Conservation (phyloP, 805 yeast genomes). For the Ogataea nonfermentans region DNA sequence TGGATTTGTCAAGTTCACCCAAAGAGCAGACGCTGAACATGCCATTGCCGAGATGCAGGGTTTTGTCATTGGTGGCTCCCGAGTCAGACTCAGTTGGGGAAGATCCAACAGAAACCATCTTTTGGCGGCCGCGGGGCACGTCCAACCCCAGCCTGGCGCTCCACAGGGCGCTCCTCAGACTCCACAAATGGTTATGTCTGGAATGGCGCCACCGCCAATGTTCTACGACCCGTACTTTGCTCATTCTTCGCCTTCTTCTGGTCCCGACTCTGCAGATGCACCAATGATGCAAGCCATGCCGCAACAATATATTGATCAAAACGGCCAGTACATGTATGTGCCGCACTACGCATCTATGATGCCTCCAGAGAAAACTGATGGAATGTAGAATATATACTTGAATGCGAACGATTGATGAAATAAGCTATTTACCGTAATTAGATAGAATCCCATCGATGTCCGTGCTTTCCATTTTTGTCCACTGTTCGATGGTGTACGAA, state of each 20-base stretch:
- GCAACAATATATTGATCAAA: conserved; percentile 28
- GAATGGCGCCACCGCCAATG: conserved; percentile 32
- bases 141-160: conserved; percentile 21
- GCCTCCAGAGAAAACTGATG: conserved; percentile 9
- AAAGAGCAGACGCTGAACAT: conserved; percentile 69
- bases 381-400: background rate
- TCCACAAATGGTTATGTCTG: conserved; percentile 29
- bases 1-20: conserved; percentile 70
- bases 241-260: conserved; percentile 19
- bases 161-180: conserved; percentile 22
- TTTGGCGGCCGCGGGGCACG: conserved; percentile 20
- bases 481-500: conserved; percentile 51
- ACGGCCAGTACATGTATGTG: conserved; percentile 31
- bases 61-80: conserved; percentile 67
- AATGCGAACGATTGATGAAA: no score
- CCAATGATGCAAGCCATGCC: conserved; percentile 13
- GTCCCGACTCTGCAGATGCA: conserved; percentile 12
- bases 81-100: conserved; percentile 78
- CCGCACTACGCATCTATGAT: conserved; percentile 24
- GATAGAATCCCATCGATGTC: conserved; percentile 42
- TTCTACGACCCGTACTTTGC: conserved; percentile 35
- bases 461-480: conserved; percentile 47
- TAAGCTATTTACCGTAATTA: conserved; percentile 43
- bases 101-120: conserved; percentile 38
- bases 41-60: conserved; percentile 82